phyloP scores from a whole-genome alignment of 306 rosid species.

The Castanospermum australe region DNA sequence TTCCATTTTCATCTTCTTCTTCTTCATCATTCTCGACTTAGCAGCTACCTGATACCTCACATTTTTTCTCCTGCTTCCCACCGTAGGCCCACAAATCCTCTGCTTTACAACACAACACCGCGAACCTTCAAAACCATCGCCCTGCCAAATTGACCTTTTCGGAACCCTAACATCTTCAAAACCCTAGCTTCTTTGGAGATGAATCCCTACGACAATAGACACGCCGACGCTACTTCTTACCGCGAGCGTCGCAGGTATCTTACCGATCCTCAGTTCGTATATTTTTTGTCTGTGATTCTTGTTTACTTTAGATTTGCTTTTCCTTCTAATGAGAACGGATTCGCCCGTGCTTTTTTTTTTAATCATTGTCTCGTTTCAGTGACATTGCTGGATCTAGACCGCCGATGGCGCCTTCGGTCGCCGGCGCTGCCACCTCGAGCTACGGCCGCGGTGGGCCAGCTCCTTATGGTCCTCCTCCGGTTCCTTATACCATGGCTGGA shows the following conservation, averaged over 20 bases:
- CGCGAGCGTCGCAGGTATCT: constrained; percentile 80
- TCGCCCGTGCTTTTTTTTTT: neutral
- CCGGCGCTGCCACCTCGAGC: constrained; percentile 25
- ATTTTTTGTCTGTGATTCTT: neutral
- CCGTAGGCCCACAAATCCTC: too few relatives aligned
- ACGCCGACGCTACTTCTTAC: constrained; percentile 64
- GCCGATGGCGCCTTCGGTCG: constrained; percentile 19
- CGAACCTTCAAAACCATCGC: neutral
- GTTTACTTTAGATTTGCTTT: too few relatives aligned
- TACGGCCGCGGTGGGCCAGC: constrained; percentile 53
- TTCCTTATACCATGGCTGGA: constrained; percentile 27
- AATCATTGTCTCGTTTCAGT: constrained; percentile 30
- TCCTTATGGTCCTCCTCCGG: constrained; percentile 42
- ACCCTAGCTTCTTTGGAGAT: constrained; percentile 32
- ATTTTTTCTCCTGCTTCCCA: too few relatives aligned
- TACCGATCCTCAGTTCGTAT: neutral
- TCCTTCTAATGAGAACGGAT: neutral
- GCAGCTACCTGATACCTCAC: too few relatives aligned
- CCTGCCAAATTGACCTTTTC: neutral
- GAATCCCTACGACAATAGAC: constrained; percentile 64
- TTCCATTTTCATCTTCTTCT: too few relatives aligned
- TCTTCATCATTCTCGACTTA: too few relatives aligned
- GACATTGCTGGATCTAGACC: constrained; percentile 60
- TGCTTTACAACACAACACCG: too few relatives aligned
- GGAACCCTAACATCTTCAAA: constrained; percentile 33